Percentiles rank a stretch among this genome's conserved stretches.
These are phyloP conservation scores for Syzygium aromaticum DNA, from an alignment of 345 rosid species.

Conservation along the genomic window DNA sequence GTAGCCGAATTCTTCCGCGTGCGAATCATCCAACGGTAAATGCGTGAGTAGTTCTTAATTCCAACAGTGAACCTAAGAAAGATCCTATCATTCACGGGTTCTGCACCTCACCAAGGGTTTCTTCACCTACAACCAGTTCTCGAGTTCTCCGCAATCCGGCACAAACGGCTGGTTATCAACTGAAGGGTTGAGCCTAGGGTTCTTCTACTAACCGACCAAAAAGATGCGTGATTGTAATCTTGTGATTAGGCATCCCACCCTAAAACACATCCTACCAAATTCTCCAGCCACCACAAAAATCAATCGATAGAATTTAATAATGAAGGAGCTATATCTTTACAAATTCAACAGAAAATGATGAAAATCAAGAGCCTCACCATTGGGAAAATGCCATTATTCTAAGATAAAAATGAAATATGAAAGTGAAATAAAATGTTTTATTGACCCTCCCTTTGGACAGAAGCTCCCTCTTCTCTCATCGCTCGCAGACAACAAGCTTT, in stretches of 20 bases:
- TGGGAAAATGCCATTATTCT: neutral
- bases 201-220: fast-evolving
- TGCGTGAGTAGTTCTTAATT: neutral
- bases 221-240: fast-evolving
- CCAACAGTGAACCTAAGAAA: neutral
- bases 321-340: neutral
- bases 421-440: neutral
- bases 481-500: neutral
- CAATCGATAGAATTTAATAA: neutral
- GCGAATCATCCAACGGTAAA: neutral
- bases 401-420: neutral
- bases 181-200: neutral
- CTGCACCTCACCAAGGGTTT: neutral
- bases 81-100: neutral
- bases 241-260: fast-evolving
- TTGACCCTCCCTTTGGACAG: neutral
- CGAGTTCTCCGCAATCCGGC: neutral
- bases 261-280: neutral
- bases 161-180: no score
- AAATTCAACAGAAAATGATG: neutral
- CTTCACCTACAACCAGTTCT: no score
- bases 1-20: neutral
- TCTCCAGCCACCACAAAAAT: fast-evolving
- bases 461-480: neutral
- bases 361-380: neutral